phyloP scores from a whole-genome alignment of 441 rosid species.

The Adansonia rubrostipa region DNA sequence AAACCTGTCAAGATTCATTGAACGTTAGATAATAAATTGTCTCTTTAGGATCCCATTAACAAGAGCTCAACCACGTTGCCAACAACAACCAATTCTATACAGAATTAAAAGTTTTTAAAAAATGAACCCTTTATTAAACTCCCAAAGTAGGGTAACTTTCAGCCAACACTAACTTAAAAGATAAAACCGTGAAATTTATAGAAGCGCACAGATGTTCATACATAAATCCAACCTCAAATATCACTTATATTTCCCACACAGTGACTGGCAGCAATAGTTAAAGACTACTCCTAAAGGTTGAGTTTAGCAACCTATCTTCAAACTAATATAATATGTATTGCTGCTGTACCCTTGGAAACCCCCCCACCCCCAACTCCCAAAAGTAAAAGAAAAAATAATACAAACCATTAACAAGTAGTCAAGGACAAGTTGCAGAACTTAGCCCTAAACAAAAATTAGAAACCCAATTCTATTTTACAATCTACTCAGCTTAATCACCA shows the following conservation, averaged over 20 bases:
- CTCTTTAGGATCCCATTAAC: neutral
- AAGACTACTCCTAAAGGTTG: neutral
- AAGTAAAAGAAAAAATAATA: neutral
- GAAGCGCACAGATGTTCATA: neutral
- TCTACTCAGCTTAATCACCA: neutral
- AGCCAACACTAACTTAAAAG: neutral
- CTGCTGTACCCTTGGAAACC: neutral
- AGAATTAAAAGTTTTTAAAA: neutral
- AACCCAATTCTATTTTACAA: slow-evolving; percentile 3
- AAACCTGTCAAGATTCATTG: neutral
- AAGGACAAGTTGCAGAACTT: neutral
- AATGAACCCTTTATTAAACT: neutral
- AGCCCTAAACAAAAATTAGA: neutral
- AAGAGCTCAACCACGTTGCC: neutral
- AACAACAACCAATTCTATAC: neutral
- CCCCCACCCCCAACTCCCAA: neutral
- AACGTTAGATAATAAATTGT: neutral
- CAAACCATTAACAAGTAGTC: neutral
- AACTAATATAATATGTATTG: neutral
- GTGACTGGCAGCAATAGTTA: neutral
- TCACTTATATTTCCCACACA: neutral
- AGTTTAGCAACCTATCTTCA: neutral
- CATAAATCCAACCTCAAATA: neutral
- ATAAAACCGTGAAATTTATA: neutral
- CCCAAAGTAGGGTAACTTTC: neutral